Evolutionary conservation across 345 rosid species (phyloP), one percentile per base, ranked within the genome.

Genomic region (Salix udensis): DNA sequence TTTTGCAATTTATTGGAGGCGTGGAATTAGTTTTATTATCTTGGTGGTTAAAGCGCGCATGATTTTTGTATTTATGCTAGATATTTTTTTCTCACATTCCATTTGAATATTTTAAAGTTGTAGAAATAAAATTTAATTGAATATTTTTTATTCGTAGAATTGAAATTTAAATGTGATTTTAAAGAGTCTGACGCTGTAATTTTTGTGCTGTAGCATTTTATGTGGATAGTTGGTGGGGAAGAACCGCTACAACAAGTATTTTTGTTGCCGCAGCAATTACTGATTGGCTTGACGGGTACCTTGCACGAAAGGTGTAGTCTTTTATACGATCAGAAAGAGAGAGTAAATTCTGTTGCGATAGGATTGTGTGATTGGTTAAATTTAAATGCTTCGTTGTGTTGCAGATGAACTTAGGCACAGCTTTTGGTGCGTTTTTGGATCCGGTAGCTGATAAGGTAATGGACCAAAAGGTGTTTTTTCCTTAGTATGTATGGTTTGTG

Each of bases 271-370:
- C 99, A n/a, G 97, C 99, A 15, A 77, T 94, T 72, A 96, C 99
- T 31, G 99, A 96, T 77, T 96, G 99, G 99, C 98, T 96, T 62
- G 99, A 96, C 74, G 99, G 99, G 30, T 96, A 96, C 82, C 82
- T 96, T 77, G 99, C 99, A 14, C 82, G 99, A 31, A 96, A 88
- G 98, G 99, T 96, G 79, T 67, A 61, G 42, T 2, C 10, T 80
- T 7, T 65, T 34, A 34, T 39, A 65, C 48, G 26, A 10, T 21
- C 2, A 10, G 40, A 39, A 11, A 4, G 7, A 15, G 15, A 50
- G 10, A 50, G 64, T 26, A 12, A 30, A 21, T 37, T 37, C 39
- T 15, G 19, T 23, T 48, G 7, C 53, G 14, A 37, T 42, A n/a
- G 28, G 30, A 18, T n/a, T 15, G 1, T 16, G 1, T 52, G 14